Evolutionary conservation across 2,329 filamentous ascomycete genomes (phyloP), one percentile per base, ranked within the genome.

Genomic region (Talaromyces sp.): DNA sequence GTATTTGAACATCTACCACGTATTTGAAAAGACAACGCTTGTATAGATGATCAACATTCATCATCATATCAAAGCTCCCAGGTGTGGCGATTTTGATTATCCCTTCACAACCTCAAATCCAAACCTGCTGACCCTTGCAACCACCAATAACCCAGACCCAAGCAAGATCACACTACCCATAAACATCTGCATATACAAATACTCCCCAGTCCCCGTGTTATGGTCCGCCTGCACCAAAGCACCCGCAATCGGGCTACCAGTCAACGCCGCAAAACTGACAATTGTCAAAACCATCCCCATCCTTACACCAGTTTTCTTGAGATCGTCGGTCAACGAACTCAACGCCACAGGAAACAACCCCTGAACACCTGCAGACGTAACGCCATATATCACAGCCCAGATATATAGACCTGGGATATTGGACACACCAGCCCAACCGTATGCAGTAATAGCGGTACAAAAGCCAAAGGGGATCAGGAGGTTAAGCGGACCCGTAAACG

Each of bases 291-390:
- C 79, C 82, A 86, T 84, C 1, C 85, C 85, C 74, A 86, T 84
- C n/a, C 84, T 75, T n/a, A 84, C 81, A 0, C 85, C 85, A 5
- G 78, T 76, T 72, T 84, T 86, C 66, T 80, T 80, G 65, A 85
- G 65, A 70, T 87, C 83, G 0, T 79, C 79, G 0, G 83, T 85
- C 65, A 87, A 75, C 49, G 83, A 84, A 59, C 82, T 84, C 49
- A 90, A 70, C 0, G 84, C 85, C 0, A 88, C 86, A 0, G 89
- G 89, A 69, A 91, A 90, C 11, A 92, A 73, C 1, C 66, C 66
- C 35, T 65, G 58, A 0, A 65, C 58, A 10, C 50, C 66, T 0
- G 66, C 62, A 1, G 66, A 59, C 16, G 9, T 19, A 10, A 52
- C 52, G 4, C 66, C 63, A 22, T 67, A 67, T 19, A 65, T 47